Evolutionary conservation across 2,329 filamentous ascomycete genomes (phyloP).

Genomic region (Fusarium chuoi): DNA sequence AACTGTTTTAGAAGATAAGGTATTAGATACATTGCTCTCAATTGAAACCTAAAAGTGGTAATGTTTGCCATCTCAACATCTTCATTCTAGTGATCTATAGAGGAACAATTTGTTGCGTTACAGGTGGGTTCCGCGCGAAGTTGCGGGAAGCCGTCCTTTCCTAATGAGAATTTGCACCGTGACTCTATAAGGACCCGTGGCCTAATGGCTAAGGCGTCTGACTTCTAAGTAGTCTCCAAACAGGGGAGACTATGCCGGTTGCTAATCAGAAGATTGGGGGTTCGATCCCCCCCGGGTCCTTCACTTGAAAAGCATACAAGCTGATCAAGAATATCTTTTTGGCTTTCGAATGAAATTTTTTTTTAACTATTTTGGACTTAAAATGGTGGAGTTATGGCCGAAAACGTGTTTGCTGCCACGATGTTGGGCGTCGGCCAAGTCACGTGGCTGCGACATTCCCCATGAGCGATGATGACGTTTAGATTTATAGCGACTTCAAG

Average conservation of each 20-base stretch:
- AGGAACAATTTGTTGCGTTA: too few relatives aligned
- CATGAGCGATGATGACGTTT: background rate
- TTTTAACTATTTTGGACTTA: fast-evolving
- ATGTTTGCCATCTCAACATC: too few relatives aligned
- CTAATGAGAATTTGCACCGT: too few relatives aligned
- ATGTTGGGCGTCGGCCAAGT: background rate
- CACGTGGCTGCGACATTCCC: background rate
- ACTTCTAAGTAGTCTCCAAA: background rate
- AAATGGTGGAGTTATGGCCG: fast-evolving
- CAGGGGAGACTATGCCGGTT: too few relatives aligned
- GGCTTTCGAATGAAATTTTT: fast-evolving
- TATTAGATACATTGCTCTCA: too few relatives aligned
- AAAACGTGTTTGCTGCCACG: fast-evolving
- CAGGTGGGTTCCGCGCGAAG: too few relatives aligned
- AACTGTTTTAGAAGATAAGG: too few relatives aligned
- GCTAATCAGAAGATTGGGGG: fast-evolving
- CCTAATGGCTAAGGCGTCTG: background rate
- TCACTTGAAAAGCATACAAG: fast-evolving
- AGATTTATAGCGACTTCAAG: background rate
- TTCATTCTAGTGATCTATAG: too few relatives aligned
- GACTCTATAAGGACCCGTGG: too few relatives aligned
- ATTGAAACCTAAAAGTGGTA: too few relatives aligned
- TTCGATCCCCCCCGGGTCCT: fast-evolving
- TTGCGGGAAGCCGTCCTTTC: too few relatives aligned
- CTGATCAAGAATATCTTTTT: fast-evolving